Evolutionary conservation across 805 yeast genomes (phyloP).

Genomic region (Priceomyces medius): DNA sequence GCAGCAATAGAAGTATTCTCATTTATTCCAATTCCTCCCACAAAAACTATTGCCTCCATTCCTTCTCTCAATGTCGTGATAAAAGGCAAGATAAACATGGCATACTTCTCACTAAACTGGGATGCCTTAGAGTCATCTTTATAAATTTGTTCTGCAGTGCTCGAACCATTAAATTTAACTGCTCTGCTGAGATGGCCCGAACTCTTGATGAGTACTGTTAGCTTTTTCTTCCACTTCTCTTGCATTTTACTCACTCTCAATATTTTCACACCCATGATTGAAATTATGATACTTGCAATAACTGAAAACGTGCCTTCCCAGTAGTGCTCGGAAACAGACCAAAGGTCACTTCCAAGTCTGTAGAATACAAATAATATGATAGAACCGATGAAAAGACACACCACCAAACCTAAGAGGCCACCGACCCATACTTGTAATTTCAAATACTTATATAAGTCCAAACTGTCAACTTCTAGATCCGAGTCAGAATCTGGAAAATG

Average conservation of each 20-base stretch:
- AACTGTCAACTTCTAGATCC: neutral
- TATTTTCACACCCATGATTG: conserved; percentile 46
- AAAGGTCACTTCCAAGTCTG: conserved; percentile 41
- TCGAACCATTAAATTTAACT: conserved; percentile 1
- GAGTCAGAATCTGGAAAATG: neutral
- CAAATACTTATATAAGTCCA: conserved; percentile 19
- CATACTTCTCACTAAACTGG: conserved; percentile 30
- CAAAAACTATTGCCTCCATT: conserved; percentile 43
- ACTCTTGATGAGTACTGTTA: conserved; percentile 26
- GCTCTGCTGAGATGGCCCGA: conserved; percentile 19
- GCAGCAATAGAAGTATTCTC: conserved; percentile 32
- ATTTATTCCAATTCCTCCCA: conserved; percentile 43
- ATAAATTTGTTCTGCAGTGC: neutral
- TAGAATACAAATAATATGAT: conserved; percentile 39
- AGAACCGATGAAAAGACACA: conserved; percentile 41
- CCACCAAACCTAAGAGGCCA: conserved; percentile 38
- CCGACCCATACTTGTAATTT: conserved; percentile 45
- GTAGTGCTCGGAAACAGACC: conserved; percentile 47
- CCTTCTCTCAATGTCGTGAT: conserved; percentile 43
- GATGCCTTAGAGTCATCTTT: conserved; percentile 9
- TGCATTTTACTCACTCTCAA: conserved; percentile 45
- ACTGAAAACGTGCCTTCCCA: conserved; percentile 50
- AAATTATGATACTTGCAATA: conserved; percentile 43
- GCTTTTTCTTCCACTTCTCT: conserved; percentile 43
- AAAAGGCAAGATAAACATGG: conserved; percentile 39